These are phyloP conservation scores for Quercus lobata DNA, from an alignment of 331 rosid species.

Conservation along the genomic window DNA sequence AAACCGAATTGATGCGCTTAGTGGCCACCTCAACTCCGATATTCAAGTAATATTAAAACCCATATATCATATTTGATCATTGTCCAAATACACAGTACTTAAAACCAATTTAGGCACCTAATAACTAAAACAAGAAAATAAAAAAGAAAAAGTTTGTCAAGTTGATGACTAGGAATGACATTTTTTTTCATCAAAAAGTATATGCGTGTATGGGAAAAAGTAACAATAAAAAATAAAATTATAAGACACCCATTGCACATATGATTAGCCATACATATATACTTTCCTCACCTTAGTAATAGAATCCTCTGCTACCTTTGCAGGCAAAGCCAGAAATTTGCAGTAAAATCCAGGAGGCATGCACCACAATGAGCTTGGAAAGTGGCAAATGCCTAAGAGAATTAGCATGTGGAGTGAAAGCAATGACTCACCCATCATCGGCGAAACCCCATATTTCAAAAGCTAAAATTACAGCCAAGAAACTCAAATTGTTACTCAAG, in stretches of 20 bases:
- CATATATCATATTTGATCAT: not conserved
- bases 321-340: slow-evolving; percentile 48
- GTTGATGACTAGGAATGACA: too few relatives aligned
- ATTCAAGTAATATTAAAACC: slow-evolving; percentile 29
- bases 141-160: not conserved
- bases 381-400: slow-evolving; percentile 54
- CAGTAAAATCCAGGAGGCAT: slow-evolving; percentile 42
- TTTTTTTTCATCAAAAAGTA: too few relatives aligned
- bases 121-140: not conserved
- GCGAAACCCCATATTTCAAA: slow-evolving; percentile 34
- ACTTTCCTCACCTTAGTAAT: too few relatives aligned
- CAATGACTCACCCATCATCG: slow-evolving; percentile 37
- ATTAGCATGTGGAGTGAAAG: slow-evolving; percentile 37
- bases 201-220: too few relatives aligned
- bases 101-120: too few relatives aligned
- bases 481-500: slow-evolving; percentile 53
- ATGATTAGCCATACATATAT: too few relatives aligned
- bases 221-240: too few relatives aligned
- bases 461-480: slow-evolving; percentile 49
- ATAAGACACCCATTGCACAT: too few relatives aligned
- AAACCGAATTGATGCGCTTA: slow-evolving; percentile 65
- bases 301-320: not conserved
- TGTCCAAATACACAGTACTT: not conserved
- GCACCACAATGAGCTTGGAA: slow-evolving; percentile 59
- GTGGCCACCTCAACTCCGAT: slow-evolving; percentile 37